Conservation (phyloP, 345 rosid genomes). For the Cochlearia excelsa region DNA sequence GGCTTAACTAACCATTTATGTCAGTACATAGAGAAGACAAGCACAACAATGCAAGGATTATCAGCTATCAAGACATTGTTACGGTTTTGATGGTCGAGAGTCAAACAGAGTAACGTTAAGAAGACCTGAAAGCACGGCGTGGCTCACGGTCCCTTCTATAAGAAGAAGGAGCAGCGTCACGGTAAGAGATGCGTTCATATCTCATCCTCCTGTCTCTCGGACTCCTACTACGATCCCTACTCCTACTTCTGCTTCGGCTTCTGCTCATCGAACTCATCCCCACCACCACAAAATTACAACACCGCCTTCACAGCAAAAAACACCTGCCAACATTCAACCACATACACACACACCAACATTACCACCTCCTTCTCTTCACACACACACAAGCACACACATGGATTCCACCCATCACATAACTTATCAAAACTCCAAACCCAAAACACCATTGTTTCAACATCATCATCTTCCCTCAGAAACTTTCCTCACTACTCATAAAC, state of each 20-base stretch:
- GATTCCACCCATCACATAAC: neutral
- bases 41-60: too few relatives aligned
- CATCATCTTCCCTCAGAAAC: conserved; percentile 4
- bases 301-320: conserved; percentile 5
- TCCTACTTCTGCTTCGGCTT: conserved; percentile 72
- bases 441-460: conserved; percentile 13
- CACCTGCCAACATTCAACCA: conserved; percentile 43
- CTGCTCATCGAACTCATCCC: conserved; percentile 49
- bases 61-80: neutral
- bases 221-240: conserved; percentile 77
- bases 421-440: too few relatives aligned
- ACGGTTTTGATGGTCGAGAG: conserved; percentile 7
- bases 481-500: conserved; percentile 2
- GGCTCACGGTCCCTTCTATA: conserved; percentile 68
- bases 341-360: conserved; percentile 33
- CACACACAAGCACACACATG: conserved; percentile 18
- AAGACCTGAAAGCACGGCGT: conserved; percentile 84
- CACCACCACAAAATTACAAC: neutral
- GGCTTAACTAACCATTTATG: neutral
- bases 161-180: conserved; percentile 56
- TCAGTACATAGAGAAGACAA: neutral
- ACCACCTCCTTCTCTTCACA: conserved; percentile 32
- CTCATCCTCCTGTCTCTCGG: conserved; percentile 91
- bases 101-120: conserved; percentile 16
- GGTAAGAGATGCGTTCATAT: conserved; percentile 72